Base-by-base conservation (phyloP, 2,329 filamentous ascomycete species). In the Xylariaceae sp. region DNA sequence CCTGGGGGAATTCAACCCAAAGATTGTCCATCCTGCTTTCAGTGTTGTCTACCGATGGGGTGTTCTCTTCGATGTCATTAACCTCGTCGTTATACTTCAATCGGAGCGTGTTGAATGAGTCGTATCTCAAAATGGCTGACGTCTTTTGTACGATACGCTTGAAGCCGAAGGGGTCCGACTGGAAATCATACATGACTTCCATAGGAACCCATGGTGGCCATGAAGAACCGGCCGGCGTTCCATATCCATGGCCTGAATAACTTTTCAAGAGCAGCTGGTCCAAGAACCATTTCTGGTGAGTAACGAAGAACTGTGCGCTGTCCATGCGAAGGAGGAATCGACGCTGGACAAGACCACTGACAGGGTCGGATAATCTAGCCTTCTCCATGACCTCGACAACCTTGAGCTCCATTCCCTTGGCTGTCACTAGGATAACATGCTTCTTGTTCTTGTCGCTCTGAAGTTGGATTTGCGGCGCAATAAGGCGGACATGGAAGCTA, bases 171-270 rank as follows among this genome's bases (percentile, higher is more conserved):
- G 94, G 92, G 70, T 95, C 91, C 4, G 88, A 81, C 61, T 92
- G 78, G 71, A 96, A 99, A 71, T 97, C 91, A 66, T 96, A 96
- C 87, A 99, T 96, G 64, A 96, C 89, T 72, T 99, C 94, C 75
- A 99, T 87, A 0, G 94, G 94, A 46, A 97, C 89, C 94, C 94
- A 99, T 0, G 94, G 94, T 8, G 94, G 94, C 94, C 95, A 99
- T 12, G 89, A 85, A 2, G 91, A 89, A 7, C 90, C 90, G 37
- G 82, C 80, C 41, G 89, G 84, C 32, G 91, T 87, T 39, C 95
- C 95, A 67, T 99, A 99, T 56, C 85, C 87, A 71, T 92, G 96
- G 51, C 91, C 92, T 27, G 92, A 91, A 69, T 99, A 97, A 19
- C 19, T 19, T 78, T 96, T 87, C 51, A 94, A 91, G 51, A 96